These are phyloP conservation scores for Podaxis sp. DNA, from an alignment of 768 basidiomycete genomes.

Conservation along the genomic window DNA sequence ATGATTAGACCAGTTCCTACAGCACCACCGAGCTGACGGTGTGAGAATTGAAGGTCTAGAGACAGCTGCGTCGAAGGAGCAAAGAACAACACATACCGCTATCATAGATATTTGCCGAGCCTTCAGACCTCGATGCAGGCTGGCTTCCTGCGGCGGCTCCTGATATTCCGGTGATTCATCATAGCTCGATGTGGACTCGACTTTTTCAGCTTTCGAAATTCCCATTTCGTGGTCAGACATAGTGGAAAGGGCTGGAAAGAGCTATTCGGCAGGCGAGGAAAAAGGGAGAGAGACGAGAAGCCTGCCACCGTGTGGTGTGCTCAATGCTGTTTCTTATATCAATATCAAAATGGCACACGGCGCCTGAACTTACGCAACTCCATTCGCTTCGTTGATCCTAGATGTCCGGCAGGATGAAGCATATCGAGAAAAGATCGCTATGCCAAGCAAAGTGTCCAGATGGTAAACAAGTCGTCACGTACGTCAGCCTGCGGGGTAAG, in stretches of 20 bases:
- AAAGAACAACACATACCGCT: conserved; percentile 32
- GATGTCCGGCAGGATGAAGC: not conserved
- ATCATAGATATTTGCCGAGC: conserved; percentile 59
- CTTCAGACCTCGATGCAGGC: conserved; percentile 49
- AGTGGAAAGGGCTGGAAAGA: not conserved
- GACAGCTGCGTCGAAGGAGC: not conserved
- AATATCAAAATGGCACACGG: not conserved
- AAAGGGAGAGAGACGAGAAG: not conserved
- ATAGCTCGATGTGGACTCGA: conserved; percentile 21
- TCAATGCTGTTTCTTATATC: not conserved
- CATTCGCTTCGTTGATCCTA: not conserved
- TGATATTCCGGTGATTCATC: conserved; percentile 23
- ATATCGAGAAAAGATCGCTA: not conserved
- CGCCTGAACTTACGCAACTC: not conserved
- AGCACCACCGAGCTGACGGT: conserved; percentile 44
- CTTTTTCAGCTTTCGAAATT: conserved; percentile 19
- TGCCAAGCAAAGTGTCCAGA: not conserved
- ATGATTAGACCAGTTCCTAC: conserved; percentile 58
- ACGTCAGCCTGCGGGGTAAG: not conserved
- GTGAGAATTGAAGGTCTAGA: not conserved
- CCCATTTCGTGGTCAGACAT: conserved; percentile 30
- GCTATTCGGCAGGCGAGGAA: not conserved
- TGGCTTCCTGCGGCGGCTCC: conserved; percentile 35
- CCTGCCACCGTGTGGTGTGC: not conserved
- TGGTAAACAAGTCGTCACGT: not conserved